Percentiles rank a stretch among this genome's conserved stretches.
Conservation (phyloP, 75 land plant species). For the Ceratopteris richardii region DNA sequence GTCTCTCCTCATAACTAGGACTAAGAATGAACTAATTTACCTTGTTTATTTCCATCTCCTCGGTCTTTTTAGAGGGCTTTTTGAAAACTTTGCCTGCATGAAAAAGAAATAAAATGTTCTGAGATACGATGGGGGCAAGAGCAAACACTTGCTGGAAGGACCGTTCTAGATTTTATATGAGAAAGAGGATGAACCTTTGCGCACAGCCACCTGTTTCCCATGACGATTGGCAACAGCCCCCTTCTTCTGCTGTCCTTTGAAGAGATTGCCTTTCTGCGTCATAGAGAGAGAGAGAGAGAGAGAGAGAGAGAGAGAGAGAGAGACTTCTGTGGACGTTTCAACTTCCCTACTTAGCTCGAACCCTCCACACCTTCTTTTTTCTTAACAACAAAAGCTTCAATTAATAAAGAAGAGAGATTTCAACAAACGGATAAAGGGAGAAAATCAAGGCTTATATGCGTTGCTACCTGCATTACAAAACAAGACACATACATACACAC, state of each 20-base stretch:
- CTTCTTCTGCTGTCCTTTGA: constrained; percentile 85
- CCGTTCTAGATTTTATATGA: not conserved
- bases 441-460: not conserved
- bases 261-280: constrained; percentile 78
- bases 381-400: not conserved
- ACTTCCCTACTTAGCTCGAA: not conserved
- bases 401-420: not conserved
- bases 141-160: not conserved
- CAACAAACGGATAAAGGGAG: not conserved
- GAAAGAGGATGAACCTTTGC: constrained; percentile 47
- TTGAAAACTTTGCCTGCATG: constrained; percentile 54
- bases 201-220: constrained; percentile 48
- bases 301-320: not conserved
- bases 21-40: constrained; percentile 15
- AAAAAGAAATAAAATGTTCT: not conserved
- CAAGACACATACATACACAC: not conserved
- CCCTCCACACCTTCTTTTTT: not conserved
- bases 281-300: constrained; percentile 12
- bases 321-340: not conserved
- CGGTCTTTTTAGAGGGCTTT: constrained; percentile 50
- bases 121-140: too few species aligned
- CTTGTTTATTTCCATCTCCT: constrained; percentile 46
- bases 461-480: not conserved
- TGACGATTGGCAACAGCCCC: constrained; percentile 68
- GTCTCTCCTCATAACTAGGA: too few species aligned